A percentile compares a stretch with the other conserved stretches of the same genome.
phyloP scores from a whole-genome alignment of 2,329 filamentous ascomycete species.

The Myriangium duriaei region DNA sequence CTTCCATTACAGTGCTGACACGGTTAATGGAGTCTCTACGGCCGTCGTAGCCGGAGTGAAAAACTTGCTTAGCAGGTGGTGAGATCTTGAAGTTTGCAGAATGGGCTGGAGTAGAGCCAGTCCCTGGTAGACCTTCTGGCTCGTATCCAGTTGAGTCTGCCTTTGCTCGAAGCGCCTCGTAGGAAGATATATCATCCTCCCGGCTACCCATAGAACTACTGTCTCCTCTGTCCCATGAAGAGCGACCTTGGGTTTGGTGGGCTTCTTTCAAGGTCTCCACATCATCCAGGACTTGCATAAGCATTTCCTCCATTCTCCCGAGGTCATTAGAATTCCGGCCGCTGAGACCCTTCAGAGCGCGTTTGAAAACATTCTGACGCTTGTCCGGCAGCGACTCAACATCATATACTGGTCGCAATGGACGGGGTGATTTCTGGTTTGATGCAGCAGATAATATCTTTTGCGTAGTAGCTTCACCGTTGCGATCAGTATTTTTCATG shows the following conservation, averaged over 20 bases:
- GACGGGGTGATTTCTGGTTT: constrained; percentile 58
- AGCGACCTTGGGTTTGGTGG: constrained; percentile 16
- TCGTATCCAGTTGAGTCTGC: constrained; percentile 64
- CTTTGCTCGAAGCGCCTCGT: constrained; percentile 57
- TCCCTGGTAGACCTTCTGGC: constrained; percentile 66
- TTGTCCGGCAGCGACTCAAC: constrained; percentile 55
- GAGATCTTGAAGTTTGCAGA: constrained; percentile 13
- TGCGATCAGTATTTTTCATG: constrained; percentile 73
- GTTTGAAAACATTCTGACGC: constrained; percentile 85
- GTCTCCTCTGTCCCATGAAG: constrained; percentile 13
- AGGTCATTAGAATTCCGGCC: constrained; percentile 81
- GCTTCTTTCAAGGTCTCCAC: constrained; percentile 54
- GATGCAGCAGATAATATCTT: constrained; percentile 75
- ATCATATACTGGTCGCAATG: constrained; percentile 35
- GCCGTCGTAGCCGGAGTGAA: constrained; percentile 39
- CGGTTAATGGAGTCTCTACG: constrained; percentile 56
- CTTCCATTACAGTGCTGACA: constrained; percentile 81
- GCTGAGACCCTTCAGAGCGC: constrained; percentile 83
- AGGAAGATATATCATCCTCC: constrained; percentile 47
- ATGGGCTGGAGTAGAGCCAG: constrained; percentile 60
- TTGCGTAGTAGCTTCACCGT: constrained; percentile 74
- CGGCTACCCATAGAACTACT: constrained; percentile 11
- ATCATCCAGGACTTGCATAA: constrained; percentile 82
- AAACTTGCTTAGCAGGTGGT: constrained; percentile 21
- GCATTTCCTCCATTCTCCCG: constrained; percentile 75